A percentile compares a stretch with the other conserved stretches of the same genome.
Conservation (phyloP, 176 grass and related monocot species). For the Aegilops bicornis region DNA sequence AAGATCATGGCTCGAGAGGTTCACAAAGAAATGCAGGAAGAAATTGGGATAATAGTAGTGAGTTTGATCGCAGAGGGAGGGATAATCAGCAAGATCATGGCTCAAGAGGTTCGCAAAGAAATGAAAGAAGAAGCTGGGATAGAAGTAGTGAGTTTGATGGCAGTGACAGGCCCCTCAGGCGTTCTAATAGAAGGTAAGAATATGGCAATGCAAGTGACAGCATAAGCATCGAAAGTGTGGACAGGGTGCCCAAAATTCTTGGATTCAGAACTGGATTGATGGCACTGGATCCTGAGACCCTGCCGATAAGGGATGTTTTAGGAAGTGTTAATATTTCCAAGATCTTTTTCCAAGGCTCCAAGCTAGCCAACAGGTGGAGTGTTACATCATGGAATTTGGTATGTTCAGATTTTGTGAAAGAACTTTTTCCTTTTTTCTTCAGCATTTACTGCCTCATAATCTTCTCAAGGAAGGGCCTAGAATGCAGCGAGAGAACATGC, state of each 20-base stretch:
- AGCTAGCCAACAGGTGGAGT: background rate
- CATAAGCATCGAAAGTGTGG: background rate
- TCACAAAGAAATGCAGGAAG: slow-evolving; percentile 43
- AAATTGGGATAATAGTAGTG: slow-evolving; percentile 28
- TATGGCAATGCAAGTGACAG: background rate
- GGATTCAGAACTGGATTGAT: background rate
- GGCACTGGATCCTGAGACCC: background rate
- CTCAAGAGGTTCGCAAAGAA: slow-evolving; percentile 53
- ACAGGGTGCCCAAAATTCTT: background rate
- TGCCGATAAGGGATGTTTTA: background rate
- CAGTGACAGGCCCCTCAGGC: slow-evolving; percentile 10
- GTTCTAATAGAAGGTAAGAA: slow-evolving; percentile 36
- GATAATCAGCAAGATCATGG: slow-evolving; percentile 30
- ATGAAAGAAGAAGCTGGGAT: slow-evolving; percentile 33
- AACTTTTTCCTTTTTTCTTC: background rate
- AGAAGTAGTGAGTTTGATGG: slow-evolving; percentile 29
- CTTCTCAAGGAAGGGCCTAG: background rate
- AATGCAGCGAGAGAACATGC: background rate
- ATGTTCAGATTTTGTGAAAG: slow-evolving; percentile 8
- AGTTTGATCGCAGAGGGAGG: slow-evolving; percentile 16
- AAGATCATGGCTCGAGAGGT: slow-evolving; percentile 46
- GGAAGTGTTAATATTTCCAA: slow-evolving; percentile 3
- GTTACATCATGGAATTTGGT: background rate
- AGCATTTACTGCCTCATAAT: background rate
- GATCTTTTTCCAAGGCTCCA: background rate